phyloP scores from a whole-genome alignment of 768 basidiomycete species.

The Polyporus arcularius region DNA sequence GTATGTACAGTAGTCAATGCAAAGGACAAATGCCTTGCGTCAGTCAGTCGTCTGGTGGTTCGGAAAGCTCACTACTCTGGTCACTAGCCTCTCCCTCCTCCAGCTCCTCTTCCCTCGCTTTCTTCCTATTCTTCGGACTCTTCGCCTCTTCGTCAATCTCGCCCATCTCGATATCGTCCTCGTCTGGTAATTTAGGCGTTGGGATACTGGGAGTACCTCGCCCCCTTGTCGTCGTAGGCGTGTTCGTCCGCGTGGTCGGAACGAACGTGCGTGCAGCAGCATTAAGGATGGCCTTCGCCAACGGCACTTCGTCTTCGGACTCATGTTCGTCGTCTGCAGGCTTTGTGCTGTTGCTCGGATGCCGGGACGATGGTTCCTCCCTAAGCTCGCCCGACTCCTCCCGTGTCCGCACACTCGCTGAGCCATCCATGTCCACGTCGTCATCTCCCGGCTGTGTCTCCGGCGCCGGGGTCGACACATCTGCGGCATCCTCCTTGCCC shows the following conservation, averaged over 20 bases:
- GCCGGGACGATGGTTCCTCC: slow-evolving; percentile 19
- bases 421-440: slow-evolving; percentile 27
- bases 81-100: slow-evolving; percentile 90
- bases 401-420: slow-evolving; percentile 16
- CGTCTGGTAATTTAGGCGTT: slow-evolving; percentile 52
- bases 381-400: slow-evolving; percentile 27
- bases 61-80: slow-evolving; percentile 74
- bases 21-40: slow-evolving; percentile 8
- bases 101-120: slow-evolving; percentile 61
- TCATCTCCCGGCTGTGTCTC: slow-evolving; percentile 34
- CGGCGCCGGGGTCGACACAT: slow-evolving; percentile 48
- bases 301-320: slow-evolving; percentile 36
- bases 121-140: slow-evolving; percentile 51
- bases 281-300: slow-evolving; percentile 35
- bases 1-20: slow-evolving; percentile 13
- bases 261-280: slow-evolving; percentile 34
- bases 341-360: slow-evolving; percentile 40
- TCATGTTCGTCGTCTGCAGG: slow-evolving; percentile 47
- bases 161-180: slow-evolving; percentile 89
- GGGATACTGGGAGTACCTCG: slow-evolving; percentile 9
- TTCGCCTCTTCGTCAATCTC: slow-evolving; percentile 77
- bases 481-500: slow-evolving; percentile 61
- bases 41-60: slow-evolving; percentile 61
- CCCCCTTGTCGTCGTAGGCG: slow-evolving; percentile 21
- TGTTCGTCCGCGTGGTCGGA: slow-evolving; percentile 32